A percentile compares a stretch with the other conserved stretches of the same genome.
These are phyloP conservation scores for Spergularia bocconei DNA, from an alignment of 148 eudicot species.

Conservation along the genomic window DNA sequence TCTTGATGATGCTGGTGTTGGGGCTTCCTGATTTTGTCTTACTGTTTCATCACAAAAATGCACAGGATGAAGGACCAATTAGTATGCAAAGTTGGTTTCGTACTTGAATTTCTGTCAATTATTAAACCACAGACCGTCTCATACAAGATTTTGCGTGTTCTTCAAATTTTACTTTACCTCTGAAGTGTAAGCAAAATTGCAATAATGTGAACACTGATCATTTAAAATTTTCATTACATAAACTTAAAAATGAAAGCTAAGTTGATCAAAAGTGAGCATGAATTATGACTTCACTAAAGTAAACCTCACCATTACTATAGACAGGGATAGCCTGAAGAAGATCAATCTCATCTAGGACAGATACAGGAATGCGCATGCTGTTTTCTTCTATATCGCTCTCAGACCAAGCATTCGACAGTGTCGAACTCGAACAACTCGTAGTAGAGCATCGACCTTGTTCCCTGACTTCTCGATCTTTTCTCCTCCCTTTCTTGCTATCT, in stretches of 20 bases:
- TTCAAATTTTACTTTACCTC: background rate
- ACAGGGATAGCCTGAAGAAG: conserved; percentile 30
- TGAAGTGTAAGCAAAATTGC: background rate
- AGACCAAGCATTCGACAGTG: conserved; percentile 36
- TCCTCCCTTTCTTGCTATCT: conserved; percentile 7
- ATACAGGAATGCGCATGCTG: conserved; percentile 44
- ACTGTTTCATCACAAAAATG: conserved; percentile 13
- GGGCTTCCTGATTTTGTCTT: conserved; percentile 2
- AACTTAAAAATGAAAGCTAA: no score
- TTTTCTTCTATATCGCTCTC: conserved; percentile 36
- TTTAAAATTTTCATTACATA: no score
- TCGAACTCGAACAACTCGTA: conserved; percentile 30
- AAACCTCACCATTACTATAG: conserved; percentile 35
- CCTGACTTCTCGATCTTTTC: background rate
- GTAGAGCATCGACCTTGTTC: conserved; percentile 30
- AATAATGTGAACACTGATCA: no score
- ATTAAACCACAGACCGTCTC: background rate
- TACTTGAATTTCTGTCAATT: no score
- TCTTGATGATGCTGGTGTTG: conserved; percentile 12
- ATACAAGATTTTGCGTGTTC: background rate
- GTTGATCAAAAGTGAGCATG: background rate
- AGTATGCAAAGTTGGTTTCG: no score
- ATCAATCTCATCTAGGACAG: conserved; percentile 58
- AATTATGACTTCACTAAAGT: no score
- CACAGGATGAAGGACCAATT: background rate